Percentiles rank a stretch among this genome's conserved stretches.
These are phyloP conservation scores for Meyerozyma guilliermondii DNA, from an alignment of 1,139 yeast genomes.

Conservation along the genomic window DNA sequence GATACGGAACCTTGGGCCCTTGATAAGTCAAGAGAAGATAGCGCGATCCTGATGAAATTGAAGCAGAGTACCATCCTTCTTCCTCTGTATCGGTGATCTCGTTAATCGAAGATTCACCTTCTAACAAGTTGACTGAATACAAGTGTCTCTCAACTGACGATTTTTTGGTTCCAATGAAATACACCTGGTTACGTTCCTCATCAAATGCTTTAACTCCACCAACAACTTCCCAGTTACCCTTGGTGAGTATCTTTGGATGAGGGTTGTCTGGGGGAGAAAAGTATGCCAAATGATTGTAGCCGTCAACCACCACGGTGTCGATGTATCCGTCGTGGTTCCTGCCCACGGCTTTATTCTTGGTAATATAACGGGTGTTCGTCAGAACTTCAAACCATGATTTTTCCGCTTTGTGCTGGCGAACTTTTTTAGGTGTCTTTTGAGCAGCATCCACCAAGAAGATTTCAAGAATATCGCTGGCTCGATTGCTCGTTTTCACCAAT, in stretches of 20 bases:
- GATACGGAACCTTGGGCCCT: slow-evolving; percentile 69
- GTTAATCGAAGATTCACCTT: slow-evolving; percentile 24
- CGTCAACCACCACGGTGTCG: slow-evolving; percentile 48
- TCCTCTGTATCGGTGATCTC: slow-evolving; percentile 50
- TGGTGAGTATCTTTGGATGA: slow-evolving; percentile 36
- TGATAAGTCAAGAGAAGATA: slow-evolving; percentile 52
- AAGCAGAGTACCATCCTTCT: slow-evolving; percentile 65
- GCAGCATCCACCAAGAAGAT: slow-evolving; percentile 33
- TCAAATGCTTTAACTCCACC: slow-evolving; percentile 46
- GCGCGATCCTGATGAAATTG: slow-evolving; percentile 66
- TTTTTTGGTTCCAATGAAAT: slow-evolving; percentile 44
- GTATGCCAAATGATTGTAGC: slow-evolving; percentile 53
- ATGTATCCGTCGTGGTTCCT: slow-evolving; percentile 48
- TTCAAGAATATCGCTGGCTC: slow-evolving; percentile 41
- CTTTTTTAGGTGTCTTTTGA: slow-evolving; percentile 21
- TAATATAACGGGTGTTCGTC: slow-evolving; percentile 65
- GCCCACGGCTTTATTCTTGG: slow-evolving; percentile 46
- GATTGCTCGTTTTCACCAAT: slow-evolving; percentile 37
- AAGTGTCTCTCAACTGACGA: slow-evolving; percentile 52
- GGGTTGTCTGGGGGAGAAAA: slow-evolving; percentile 49
- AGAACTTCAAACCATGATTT: slow-evolving; percentile 76
- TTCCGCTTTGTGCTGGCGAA: slow-evolving; percentile 33
- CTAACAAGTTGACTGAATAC: slow-evolving; percentile 37
- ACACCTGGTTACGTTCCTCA: slow-evolving; percentile 34
- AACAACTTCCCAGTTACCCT: slow-evolving; percentile 52